These are phyloP conservation scores for Xylariaceae sp. DNA, from an alignment of 2,329 filamentous ascomycete species.

Conservation along the genomic window DNA sequence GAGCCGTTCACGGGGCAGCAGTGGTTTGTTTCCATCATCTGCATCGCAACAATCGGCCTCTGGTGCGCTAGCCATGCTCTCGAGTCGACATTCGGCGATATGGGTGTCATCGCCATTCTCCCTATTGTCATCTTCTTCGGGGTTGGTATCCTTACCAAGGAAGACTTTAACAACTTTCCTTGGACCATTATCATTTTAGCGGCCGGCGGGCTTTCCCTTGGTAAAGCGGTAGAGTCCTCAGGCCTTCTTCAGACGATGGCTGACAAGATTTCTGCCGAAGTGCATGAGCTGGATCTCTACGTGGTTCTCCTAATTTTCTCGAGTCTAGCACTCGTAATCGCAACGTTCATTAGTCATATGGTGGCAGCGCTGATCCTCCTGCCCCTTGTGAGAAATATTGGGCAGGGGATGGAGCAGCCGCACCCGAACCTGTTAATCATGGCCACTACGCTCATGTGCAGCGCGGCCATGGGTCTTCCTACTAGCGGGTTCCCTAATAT, in stretches of 20 bases:
- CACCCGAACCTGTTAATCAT: slow-evolving; percentile 96
- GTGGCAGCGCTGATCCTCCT: slow-evolving; percentile 95
- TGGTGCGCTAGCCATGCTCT: slow-evolving; percentile 95
- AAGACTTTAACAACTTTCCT: slow-evolving; percentile 99
- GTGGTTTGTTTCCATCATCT: slow-evolving; percentile 89
- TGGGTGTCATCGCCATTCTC: slow-evolving; percentile 97
- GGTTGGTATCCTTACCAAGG: slow-evolving; percentile 93
- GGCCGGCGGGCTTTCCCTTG: slow-evolving; percentile 87
- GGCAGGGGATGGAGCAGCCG: slow-evolving; percentile 81
- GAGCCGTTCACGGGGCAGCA: slow-evolving; percentile 88
- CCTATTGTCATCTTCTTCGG: slow-evolving; percentile 96
- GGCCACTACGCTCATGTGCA: slow-evolving; percentile 94
- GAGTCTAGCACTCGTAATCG: slow-evolving; percentile 83
- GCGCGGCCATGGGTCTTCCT: slow-evolving; percentile 94
- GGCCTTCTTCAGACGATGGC: slow-evolving; percentile 91
- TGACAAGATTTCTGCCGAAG: slow-evolving; percentile 71
- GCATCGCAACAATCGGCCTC: slow-evolving; percentile 80
- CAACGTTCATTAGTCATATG: slow-evolving; percentile 97
- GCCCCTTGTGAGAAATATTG: slow-evolving; percentile 87
- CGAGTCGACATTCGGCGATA: slow-evolving; percentile 88
- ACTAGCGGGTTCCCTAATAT: slow-evolving; percentile 98
- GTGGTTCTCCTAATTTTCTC: slow-evolving; percentile 86
- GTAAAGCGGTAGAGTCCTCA: slow-evolving; percentile 92
- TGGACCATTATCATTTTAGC: slow-evolving; percentile 99
- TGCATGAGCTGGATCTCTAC: slow-evolving; percentile 83